A percentile compares a stretch with the other conserved stretches of the same genome.
Evolutionary conservation across 2,329 filamentous ascomycete species (phyloP).

Genomic region (Aureobasidium sp.): DNA sequence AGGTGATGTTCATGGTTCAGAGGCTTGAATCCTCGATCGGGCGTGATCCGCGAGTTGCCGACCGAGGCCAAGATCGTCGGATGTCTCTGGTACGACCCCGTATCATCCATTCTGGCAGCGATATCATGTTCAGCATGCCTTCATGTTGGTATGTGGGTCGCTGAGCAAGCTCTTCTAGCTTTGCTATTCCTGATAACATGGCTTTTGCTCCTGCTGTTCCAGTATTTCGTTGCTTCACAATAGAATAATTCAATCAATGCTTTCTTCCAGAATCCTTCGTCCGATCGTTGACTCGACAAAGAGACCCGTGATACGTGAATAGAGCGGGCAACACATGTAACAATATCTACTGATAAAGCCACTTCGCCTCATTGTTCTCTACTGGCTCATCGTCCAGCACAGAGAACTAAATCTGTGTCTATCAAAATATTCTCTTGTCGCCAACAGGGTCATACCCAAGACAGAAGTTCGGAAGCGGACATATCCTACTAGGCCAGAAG

Average conservation of each 20-base stretch:
- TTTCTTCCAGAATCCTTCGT: no score
- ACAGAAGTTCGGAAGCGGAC: not conserved
- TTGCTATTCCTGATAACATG: no score
- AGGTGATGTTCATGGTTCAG: not conserved
- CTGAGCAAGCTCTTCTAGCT: not conserved
- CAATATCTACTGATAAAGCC: no score
- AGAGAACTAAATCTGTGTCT: not conserved
- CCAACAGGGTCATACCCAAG: not conserved
- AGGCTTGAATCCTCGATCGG: not conserved
- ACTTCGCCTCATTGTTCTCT: no score
- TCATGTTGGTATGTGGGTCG: not conserved
- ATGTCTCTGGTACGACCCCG: not conserved
- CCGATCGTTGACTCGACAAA: no score
- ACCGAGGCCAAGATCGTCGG: not conserved
- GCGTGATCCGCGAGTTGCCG: not conserved
- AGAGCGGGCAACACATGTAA: no score
- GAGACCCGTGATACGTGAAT: no score
- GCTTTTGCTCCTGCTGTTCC: not conserved
- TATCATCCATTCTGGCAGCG: not conserved
- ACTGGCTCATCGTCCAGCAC: not conserved
- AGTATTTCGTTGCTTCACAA: no score
- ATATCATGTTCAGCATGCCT: not conserved
- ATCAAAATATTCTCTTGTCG: not conserved
- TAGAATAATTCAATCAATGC: no score
- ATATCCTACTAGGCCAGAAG: not conserved